These are phyloP conservation scores for Penicillium sp. DNA, from an alignment of 2,329 filamentous ascomycete genomes.

Conservation along the genomic window DNA sequence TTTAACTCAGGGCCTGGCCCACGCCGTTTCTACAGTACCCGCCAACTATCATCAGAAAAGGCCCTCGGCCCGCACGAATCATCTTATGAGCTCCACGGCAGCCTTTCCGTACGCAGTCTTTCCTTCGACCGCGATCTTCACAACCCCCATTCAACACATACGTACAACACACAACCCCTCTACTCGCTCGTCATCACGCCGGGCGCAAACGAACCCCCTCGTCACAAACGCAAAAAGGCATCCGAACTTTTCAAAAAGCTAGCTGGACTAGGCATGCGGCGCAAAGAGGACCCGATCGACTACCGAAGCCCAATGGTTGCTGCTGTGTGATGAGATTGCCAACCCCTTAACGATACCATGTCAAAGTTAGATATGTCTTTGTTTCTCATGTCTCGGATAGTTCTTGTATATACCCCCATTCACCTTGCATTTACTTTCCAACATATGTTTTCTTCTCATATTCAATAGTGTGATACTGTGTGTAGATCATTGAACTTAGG, in stretches of 20 bases:
- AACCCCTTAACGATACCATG: neutral
- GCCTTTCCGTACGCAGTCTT: conserved; percentile 8
- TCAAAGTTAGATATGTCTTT: neutral
- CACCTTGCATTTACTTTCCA: neutral
- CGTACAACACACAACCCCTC: neutral
- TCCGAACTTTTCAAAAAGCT: conserved; percentile 20
- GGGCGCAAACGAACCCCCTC: neutral
- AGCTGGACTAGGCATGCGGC: conserved; percentile 14
- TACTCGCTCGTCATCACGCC: conserved; percentile 7
- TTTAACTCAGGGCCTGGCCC: conserved; percentile 1
- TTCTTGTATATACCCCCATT: conserved; percentile 1
- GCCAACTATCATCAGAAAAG: neutral
- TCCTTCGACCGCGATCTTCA: neutral
- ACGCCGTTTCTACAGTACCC: conserved; percentile 22
- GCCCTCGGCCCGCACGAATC: conserved; percentile 1
- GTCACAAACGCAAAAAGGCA: conserved; percentile 12
- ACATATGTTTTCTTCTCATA: neutral
- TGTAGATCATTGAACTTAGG: neutral
- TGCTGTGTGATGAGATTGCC: neutral
- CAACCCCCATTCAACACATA: neutral
- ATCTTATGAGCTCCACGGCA: conserved; percentile 2
- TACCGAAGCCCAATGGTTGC: neutral
- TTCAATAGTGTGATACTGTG: neutral
- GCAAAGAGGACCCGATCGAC: conserved; percentile 10
- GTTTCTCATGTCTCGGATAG: neutral